These are phyloP conservation scores for Phytopythium aichiense DNA, from an alignment of 352 stramenopile genomes.

Conservation along the genomic window DNA sequence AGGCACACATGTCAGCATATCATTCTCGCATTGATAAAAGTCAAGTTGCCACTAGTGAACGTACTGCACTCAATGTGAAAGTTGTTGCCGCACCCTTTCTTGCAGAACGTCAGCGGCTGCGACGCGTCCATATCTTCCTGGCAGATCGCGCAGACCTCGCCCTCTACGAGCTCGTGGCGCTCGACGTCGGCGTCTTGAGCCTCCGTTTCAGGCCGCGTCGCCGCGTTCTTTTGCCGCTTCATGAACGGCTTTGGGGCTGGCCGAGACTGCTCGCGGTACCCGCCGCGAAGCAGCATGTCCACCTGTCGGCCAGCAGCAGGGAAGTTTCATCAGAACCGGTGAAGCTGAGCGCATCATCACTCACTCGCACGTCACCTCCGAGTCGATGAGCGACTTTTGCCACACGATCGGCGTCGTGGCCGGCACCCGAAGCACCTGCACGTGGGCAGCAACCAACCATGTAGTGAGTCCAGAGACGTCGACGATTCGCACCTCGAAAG, in stretches of 20 bases:
- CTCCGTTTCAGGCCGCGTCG: slow-evolving; percentile 16
- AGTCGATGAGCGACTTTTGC: slow-evolving; percentile 85
- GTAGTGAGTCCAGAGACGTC: not conserved
- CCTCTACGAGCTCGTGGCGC: slow-evolving; percentile 57
- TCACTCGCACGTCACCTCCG: slow-evolving; percentile 32
- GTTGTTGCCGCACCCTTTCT: slow-evolving; percentile 75
- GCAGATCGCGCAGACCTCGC: slow-evolving; percentile 82
- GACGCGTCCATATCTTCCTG: slow-evolving; percentile 73
- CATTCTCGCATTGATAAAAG: not conserved
- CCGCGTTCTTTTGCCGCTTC: slow-evolving; percentile 31
- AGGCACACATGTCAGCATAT: not conserved
- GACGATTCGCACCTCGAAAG: not conserved
- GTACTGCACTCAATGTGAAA: slow-evolving; percentile 70
- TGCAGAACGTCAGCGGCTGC: slow-evolving; percentile 68
- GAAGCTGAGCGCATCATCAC: not conserved
- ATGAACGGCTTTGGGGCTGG: slow-evolving; percentile 30
- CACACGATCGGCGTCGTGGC: slow-evolving; percentile 65
- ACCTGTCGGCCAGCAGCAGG: slow-evolving; percentile 21
- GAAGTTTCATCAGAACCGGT: not conserved
- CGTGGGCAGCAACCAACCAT: not conserved
- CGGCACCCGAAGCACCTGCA: slow-evolving; percentile 62
- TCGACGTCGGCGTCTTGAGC: slow-evolving; percentile 22
- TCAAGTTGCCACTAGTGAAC: not conserved
- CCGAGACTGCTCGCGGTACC: slow-evolving; percentile 44
- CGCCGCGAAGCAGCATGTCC: slow-evolving; percentile 55